phyloP scores from a whole-genome alignment of 2,329 filamentous ascomycete species.

The Fusarium algeriense region DNA sequence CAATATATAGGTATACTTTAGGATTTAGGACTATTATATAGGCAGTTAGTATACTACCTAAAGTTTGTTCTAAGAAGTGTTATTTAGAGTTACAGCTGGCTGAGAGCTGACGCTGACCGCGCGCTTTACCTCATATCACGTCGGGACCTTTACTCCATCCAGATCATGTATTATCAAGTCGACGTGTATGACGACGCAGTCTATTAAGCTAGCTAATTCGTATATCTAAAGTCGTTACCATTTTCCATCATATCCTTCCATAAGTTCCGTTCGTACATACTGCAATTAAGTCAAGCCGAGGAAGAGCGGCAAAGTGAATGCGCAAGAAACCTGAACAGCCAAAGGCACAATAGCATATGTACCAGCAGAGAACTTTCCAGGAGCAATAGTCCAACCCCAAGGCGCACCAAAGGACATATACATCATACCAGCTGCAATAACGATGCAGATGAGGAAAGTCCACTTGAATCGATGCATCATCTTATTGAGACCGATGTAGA shows the following conservation, averaged over 20 bases:
- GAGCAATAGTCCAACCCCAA: slow-evolving; percentile 45
- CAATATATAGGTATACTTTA: no score
- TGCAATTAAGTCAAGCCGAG: slow-evolving; percentile 42
- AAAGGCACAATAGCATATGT: slow-evolving; percentile 46
- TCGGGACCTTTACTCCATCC: no score
- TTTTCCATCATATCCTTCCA: not conserved
- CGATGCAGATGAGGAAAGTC: slow-evolving; percentile 43
- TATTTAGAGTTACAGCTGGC: no score
- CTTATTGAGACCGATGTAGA: slow-evolving; percentile 52
- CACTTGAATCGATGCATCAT: slow-evolving; percentile 62
- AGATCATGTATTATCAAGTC: not conserved
- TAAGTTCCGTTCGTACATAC: not conserved
- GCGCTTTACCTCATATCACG: no score
- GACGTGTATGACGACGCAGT: not conserved
- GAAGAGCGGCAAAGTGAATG: slow-evolving; percentile 44
- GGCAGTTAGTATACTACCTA: no score
- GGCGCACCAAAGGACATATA: slow-evolving; percentile 46
- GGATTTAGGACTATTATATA: no score
- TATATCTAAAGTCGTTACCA: slow-evolving; percentile 12
- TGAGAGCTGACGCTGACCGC: no score
- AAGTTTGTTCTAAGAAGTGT: no score
- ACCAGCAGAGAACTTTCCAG: slow-evolving; percentile 42
- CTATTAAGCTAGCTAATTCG: slow-evolving; percentile 1
- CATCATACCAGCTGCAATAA: slow-evolving; percentile 43
- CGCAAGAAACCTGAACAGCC: slow-evolving; percentile 44